Evolutionary conservation across 2,329 filamentous ascomycete species (phyloP).

Genomic region (Blastomyces parvus): DNA sequence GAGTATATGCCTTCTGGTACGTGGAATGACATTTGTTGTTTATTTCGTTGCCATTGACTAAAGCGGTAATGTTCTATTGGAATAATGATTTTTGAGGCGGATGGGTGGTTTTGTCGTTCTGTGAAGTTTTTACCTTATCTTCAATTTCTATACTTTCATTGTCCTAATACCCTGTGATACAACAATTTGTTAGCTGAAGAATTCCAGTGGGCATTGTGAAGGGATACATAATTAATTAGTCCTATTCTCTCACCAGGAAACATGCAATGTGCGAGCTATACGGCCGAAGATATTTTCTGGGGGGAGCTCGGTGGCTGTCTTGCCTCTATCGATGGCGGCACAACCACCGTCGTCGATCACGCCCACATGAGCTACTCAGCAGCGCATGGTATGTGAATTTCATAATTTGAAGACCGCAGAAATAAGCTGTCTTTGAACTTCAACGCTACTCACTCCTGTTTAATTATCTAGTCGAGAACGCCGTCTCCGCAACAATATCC

Average conservation of each 20-base stretch:
- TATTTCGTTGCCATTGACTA: background rate
- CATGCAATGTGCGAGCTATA: conserved; percentile 22
- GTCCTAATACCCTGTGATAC: background rate
- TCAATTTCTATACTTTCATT: background rate
- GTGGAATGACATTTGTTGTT: background rate
- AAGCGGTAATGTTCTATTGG: conserved; percentile 11
- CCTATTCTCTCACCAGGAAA: conserved; percentile 14
- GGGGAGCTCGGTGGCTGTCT: conserved; percentile 25
- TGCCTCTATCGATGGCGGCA: conserved; percentile 20
- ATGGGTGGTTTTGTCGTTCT: background rate
- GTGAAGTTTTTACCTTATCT: background rate
- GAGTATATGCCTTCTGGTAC: conserved; percentile 34
- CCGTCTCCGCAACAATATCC: conserved; percentile 20
- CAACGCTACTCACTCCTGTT: background rate
- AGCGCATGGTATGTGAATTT: conserved; percentile 18
- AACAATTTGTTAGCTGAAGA: background rate
- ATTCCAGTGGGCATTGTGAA: conserved; percentile 21
- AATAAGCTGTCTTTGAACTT: background rate
- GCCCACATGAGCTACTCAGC: conserved; percentile 23
- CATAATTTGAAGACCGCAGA: background rate
- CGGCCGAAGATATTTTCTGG: conserved; percentile 40
- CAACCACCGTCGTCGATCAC: conserved; percentile 26
- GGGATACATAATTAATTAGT: background rate
- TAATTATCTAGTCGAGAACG: conserved; percentile 15
- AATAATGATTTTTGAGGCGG: conserved; percentile 19